Percentiles rank a stretch among this genome's conserved stretches.
phyloP scores from a whole-genome alignment of 2,329 filamentous ascomycete genomes.

The Aspergillus caelatus region DNA sequence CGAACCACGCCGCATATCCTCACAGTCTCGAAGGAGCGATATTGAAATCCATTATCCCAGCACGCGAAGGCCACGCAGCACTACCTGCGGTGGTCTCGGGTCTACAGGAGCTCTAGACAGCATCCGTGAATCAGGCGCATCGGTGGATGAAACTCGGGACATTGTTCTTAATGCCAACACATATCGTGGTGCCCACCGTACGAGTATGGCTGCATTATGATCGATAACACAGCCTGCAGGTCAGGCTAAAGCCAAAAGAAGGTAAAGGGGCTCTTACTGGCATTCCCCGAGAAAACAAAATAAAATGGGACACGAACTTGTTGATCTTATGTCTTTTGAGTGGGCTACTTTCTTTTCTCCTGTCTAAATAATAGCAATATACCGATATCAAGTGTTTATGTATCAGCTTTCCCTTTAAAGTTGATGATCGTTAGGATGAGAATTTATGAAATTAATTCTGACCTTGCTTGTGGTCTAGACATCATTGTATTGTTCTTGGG shows the following conservation, averaged over 20 bases:
- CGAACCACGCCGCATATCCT: conserved; percentile 24
- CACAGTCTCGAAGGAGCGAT: conserved; percentile 33
- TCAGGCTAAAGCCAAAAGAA: conserved; percentile 16
- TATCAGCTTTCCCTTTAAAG: neutral
- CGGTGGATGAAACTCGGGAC: conserved; percentile 29
- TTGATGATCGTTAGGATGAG: neutral
- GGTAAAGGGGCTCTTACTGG: conserved; percentile 11
- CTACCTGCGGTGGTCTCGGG: conserved; percentile 30
- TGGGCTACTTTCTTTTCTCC: conserved; percentile 1
- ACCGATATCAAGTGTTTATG: neutral
- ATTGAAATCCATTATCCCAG: conserved; percentile 39
- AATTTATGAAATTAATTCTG: neutral
- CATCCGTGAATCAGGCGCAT: conserved; percentile 34
- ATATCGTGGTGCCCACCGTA: conserved; percentile 36
- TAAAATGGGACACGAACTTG: neutral
- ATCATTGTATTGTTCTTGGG: neutral
- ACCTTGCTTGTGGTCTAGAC: neutral
- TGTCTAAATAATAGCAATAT: conserved; percentile 7
- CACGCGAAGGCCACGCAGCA: conserved; percentile 37
- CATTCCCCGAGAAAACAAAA: neutral
- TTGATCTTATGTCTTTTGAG: neutral
- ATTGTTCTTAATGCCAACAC: conserved; percentile 24
- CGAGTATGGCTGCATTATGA: conserved; percentile 23
- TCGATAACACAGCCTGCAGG: conserved; percentile 25
- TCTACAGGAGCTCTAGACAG: conserved; percentile 28